phyloP scores from a whole-genome alignment of 164 flowering plant genomes.

The Amborella trichopoda region DNA sequence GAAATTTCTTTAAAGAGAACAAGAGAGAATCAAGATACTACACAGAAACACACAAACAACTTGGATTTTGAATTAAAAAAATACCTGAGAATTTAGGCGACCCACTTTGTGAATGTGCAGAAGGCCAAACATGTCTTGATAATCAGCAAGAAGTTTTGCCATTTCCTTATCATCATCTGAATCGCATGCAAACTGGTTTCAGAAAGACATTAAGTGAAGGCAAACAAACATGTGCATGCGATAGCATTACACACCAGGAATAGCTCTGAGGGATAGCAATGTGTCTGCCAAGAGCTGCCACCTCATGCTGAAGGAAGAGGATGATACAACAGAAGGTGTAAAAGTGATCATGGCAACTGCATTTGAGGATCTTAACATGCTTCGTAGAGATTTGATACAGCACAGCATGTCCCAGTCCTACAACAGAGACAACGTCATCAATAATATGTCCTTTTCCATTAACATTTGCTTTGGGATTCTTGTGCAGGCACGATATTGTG shows the following conservation, averaged over 20 bases:
- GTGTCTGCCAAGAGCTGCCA: conserved; percentile 96
- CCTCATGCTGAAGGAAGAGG: conserved; percentile 61
- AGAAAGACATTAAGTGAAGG: too few relatives aligned
- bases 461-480: too few relatives aligned
- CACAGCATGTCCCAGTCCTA: conserved; percentile 95
- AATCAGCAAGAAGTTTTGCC: conserved; percentile 84
- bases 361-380: conserved; percentile 54
- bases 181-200: too few relatives aligned
- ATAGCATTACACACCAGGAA: too few relatives aligned
- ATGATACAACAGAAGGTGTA: conserved; percentile 71
- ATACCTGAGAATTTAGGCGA: conserved; percentile 81
- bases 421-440: too few relatives aligned
- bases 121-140: conserved; percentile 90
- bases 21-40: too few relatives aligned
- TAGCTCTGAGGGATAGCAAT: conserved; percentile 75
- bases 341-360: conserved; percentile 77
- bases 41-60: too few relatives aligned
- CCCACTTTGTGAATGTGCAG: conserved; percentile 81
- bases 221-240: too few relatives aligned
- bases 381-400: conserved; percentile 63
- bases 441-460: too few relatives aligned
- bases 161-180: conserved; percentile 88
- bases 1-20: too few relatives aligned
- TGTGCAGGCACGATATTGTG: too few relatives aligned
- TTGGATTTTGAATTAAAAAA: too few relatives aligned